phyloP scores from a whole-genome alignment of 495 filamentous ascomycete species.

The Hypoxylon rickii region DNA sequence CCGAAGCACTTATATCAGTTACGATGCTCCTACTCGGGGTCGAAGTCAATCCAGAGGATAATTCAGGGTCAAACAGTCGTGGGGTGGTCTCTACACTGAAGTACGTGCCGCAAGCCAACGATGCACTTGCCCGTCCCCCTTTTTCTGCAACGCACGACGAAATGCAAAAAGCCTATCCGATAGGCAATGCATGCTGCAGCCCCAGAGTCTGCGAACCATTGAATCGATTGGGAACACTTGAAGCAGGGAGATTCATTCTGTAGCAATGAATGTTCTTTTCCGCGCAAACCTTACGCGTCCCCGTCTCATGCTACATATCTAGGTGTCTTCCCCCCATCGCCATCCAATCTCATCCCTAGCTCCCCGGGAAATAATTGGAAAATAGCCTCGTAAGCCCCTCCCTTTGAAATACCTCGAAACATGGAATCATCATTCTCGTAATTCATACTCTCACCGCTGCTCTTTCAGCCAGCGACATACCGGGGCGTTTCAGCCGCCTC shows the following conservation, averaged over 20 bases:
- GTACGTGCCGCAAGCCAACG: background rate
- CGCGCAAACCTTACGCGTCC: slow-evolving; percentile 28
- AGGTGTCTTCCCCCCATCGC: background rate
- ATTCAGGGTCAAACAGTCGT: no score
- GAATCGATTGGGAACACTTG: background rate
- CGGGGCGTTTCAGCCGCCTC: no score
- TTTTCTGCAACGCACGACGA: slow-evolving; percentile 8
- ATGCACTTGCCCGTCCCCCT: slow-evolving; percentile 11
- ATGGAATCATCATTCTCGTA: no score
- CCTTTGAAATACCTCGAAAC: no score
- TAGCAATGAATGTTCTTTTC: slow-evolving; percentile 20
- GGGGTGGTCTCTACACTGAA: no score
- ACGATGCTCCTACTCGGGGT: no score
- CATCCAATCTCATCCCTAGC: background rate
- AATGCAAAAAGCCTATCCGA: slow-evolving; percentile 9
- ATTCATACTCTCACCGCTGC: no score
- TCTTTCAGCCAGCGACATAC: no score
- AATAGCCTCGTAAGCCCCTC: no score
- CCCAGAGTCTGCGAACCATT: background rate
- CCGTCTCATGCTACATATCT: background rate
- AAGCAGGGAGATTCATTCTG: no score
- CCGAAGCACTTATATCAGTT: no score
- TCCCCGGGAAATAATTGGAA: background rate
- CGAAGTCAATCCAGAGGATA: no score
- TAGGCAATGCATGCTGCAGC: slow-evolving; percentile 12